phyloP scores from a whole-genome alignment of 192 early-diverging fungal species.

The Neocallimastix lanati region DNA sequence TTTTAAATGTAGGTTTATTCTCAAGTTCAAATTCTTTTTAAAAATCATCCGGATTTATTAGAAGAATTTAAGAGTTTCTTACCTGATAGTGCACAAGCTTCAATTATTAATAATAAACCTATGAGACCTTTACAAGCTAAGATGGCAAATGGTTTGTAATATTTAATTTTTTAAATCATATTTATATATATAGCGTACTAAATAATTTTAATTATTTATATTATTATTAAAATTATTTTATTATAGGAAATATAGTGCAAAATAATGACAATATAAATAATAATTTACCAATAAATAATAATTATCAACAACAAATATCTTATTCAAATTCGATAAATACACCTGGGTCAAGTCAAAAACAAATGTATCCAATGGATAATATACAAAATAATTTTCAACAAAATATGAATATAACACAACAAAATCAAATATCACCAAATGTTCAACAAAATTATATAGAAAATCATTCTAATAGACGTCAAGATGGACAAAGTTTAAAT shows the following conservation, averaged over 20 bases:
- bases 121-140: background rate
- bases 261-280: background rate
- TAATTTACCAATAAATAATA: background rate
- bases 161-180: too few species aligned
- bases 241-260: background rate
- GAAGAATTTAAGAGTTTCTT: slow-evolving; percentile 98
- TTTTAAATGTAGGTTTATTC: slow-evolving; percentile 65
- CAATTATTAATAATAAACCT: slow-evolving; percentile 4
- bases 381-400: background rate
- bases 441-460: background rate
- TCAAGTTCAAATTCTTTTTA: slow-evolving; percentile 80
- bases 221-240: too few species aligned
- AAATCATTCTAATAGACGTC: background rate
- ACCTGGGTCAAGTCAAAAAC: background rate
- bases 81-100: slow-evolving; percentile 49
- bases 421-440: background rate
- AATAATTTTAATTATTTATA: too few species aligned
- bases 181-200: too few species aligned
- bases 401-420: background rate
- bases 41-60: slow-evolving; percentile 66
- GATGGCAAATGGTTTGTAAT: background rate
- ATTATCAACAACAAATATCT: background rate
- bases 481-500: background rate
- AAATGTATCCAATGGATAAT: background rate
- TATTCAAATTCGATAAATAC: background rate